A percentile compares a stretch with the other conserved stretches of the same genome.
Evolutionary conservation across 2,329 filamentous ascomycete genomes (phyloP).

Genomic region (Hypoxylon sp.): DNA sequence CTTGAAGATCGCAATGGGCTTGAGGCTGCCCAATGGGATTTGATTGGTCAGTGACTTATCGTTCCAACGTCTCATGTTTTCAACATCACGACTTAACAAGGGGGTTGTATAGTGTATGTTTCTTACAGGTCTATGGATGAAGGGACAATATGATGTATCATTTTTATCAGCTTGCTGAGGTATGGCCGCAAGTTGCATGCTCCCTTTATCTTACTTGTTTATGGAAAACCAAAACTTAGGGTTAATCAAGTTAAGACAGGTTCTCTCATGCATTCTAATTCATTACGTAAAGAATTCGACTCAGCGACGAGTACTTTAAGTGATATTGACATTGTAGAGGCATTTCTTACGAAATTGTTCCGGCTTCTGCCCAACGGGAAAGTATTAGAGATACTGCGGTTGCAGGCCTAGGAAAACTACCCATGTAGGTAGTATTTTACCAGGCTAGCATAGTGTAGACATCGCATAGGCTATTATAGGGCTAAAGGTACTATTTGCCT

Average conservation of each 20-base stretch:
- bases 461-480: too few species aligned
- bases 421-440: too few species aligned
- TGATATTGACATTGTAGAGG: neutral
- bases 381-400: slow-evolving; percentile 22
- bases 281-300: neutral
- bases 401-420: too few species aligned
- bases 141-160: slow-evolving; percentile 33
- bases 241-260: neutral
- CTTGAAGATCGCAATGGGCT: slow-evolving; percentile 25
- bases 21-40: slow-evolving; percentile 12
- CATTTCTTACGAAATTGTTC: slow-evolving; percentile 12
- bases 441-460: too few species aligned
- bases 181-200: slow-evolving; percentile 2
- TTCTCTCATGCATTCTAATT: neutral
- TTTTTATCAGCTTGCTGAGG: slow-evolving; percentile 14
- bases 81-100: slow-evolving; percentile 19
- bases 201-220: neutral
- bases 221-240: neutral
- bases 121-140: slow-evolving; percentile 18
- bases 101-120: slow-evolving; percentile 9
- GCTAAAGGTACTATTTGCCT: too few species aligned
- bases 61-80: slow-evolving; percentile 34
- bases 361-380: slow-evolving; percentile 31
- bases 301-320: neutral
- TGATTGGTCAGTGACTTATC: slow-evolving; percentile 19